Conservation (phyloP, 1,284 basidiomycete species). For the Ustilago vetiveriae region DNA sequence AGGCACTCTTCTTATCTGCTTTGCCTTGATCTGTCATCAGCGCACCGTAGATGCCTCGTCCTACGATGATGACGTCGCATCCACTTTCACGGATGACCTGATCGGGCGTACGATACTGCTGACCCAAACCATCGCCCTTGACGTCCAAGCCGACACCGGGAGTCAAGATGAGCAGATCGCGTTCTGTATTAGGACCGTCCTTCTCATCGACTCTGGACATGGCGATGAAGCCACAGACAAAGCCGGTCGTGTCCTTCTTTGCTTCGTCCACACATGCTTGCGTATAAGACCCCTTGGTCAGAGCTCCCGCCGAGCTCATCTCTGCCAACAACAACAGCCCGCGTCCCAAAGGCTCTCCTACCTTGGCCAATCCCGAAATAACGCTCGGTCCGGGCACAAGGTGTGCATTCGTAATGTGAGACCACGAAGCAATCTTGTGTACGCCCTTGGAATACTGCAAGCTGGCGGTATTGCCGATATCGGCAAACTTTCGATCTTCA, state of each 20-base stretch:
- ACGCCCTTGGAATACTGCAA: constrained; percentile 93
- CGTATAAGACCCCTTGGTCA: constrained; percentile 87
- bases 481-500: constrained; percentile 98
- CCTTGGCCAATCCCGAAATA: constrained; percentile 83
- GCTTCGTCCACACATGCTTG: constrained; percentile 76
- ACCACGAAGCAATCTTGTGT: constrained; percentile 93
- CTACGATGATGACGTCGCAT: constrained; percentile 98
- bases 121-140: constrained; percentile 88
- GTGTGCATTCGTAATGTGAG: constrained; percentile 97
- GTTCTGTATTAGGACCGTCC: constrained; percentile 54
- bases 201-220: constrained; percentile 72
- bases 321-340: constrained; percentile 92
- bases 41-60: constrained; percentile 87
- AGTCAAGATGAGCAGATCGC: constrained; percentile 88
- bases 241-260: constrained; percentile 52
- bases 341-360: constrained; percentile 84
- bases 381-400: constrained; percentile 90
- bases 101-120: constrained; percentile 92
- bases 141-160: constrained; percentile 89
- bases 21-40: constrained; percentile 70
- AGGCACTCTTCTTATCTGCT: constrained; percentile 68
- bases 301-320: constrained; percentile 90
- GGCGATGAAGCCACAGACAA: constrained; percentile 77
- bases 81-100: constrained; percentile 84
- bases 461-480: constrained; percentile 97